These are phyloP conservation scores for Chaetothyriales sp. DNA, from an alignment of 2,329 filamentous ascomycete genomes.

Conservation along the genomic window DNA sequence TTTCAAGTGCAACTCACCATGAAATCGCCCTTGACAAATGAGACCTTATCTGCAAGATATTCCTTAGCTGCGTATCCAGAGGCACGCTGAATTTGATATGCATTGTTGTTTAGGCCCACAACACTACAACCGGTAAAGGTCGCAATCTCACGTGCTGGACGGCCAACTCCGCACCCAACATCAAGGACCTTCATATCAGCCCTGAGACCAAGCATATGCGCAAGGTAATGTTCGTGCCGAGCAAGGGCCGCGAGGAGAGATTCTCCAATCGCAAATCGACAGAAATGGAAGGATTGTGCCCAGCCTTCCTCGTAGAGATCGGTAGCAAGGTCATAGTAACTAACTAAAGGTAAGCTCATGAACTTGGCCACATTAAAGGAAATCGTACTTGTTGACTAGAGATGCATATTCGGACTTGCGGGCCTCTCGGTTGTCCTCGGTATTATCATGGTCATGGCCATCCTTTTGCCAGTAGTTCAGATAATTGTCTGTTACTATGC, in stretches of 20 bases:
- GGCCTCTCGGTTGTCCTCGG: slow-evolving; percentile 65
- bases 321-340: slow-evolving; percentile 94
- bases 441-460: slow-evolving; percentile 56
- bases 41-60: slow-evolving; percentile 63
- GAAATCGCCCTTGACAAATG: slow-evolving; percentile 90
- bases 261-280: slow-evolving; percentile 78
- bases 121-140: slow-evolving; percentile 87
- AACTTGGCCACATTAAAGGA: slow-evolving; percentile 16
- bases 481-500: slow-evolving; percentile 76
- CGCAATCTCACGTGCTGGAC: slow-evolving; percentile 87
- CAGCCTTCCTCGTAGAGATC: slow-evolving; percentile 95
- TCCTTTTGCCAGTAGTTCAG: slow-evolving; percentile 97
- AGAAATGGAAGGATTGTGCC: slow-evolving; percentile 96
- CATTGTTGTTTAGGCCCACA: slow-evolving; percentile 94
- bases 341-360: slow-evolving; percentile 24
- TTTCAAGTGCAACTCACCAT: slow-evolving; percentile 69
- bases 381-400: slow-evolving; percentile 71
- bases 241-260: slow-evolving; percentile 82
- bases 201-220: slow-evolving; percentile 71
- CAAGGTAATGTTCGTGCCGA: slow-evolving; percentile 95
- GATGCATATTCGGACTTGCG: slow-evolving; percentile 82
- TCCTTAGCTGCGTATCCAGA: slow-evolving; percentile 71
- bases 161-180: slow-evolving; percentile 92
- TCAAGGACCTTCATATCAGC: slow-evolving; percentile 83
- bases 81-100: slow-evolving; percentile 96